A percentile compares a stretch with the other conserved stretches of the same genome.
Conservation (phyloP, 2,329 filamentous ascomycete species). For the Diaporthe citrichinensis region DNA sequence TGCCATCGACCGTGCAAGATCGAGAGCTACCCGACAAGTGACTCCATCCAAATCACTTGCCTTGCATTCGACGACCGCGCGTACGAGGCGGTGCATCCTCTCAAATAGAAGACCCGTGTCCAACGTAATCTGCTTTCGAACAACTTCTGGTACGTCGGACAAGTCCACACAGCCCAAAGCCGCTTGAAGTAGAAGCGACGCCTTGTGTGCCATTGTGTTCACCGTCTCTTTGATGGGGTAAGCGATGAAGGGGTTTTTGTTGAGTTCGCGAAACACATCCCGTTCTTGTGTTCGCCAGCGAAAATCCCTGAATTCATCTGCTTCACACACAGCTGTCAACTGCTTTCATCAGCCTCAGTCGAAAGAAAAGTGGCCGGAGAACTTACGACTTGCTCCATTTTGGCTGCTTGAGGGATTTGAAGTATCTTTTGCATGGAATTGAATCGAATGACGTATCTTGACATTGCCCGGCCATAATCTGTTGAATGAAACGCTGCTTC, state of each 20-base stretch:
- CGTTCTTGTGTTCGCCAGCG: constrained; percentile 80
- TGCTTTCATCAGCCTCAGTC: constrained; percentile 51
- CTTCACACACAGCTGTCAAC: constrained; percentile 77
- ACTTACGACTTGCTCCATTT: constrained; percentile 78
- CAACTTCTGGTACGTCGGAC: constrained; percentile 55
- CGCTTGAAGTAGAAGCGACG: constrained; percentile 83
- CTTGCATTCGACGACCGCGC: constrained; percentile 84
- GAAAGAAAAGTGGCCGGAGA: neutral
- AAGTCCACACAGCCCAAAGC: constrained; percentile 72
- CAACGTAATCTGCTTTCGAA: constrained; percentile 63
- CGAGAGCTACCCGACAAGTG: constrained; percentile 77
- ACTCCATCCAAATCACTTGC: constrained; percentile 71
- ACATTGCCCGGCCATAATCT: constrained; percentile 84
- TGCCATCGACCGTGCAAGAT: constrained; percentile 82
- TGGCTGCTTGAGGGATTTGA: constrained; percentile 70
- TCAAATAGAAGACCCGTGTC: constrained; percentile 77
- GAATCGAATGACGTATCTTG: constrained; percentile 84
- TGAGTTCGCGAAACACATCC: constrained; percentile 78
- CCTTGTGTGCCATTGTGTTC: constrained; percentile 77
- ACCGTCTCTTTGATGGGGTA: constrained; percentile 80
- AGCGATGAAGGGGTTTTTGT: constrained; percentile 76
- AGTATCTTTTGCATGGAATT: constrained; percentile 83
- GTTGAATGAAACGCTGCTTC: constrained; percentile 71
- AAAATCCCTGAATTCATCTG: constrained; percentile 80
- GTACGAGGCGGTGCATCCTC: constrained; percentile 76